Base-by-base conservation (phyloP, 208 protist species). In the Leishmania tarentolae region DNA sequence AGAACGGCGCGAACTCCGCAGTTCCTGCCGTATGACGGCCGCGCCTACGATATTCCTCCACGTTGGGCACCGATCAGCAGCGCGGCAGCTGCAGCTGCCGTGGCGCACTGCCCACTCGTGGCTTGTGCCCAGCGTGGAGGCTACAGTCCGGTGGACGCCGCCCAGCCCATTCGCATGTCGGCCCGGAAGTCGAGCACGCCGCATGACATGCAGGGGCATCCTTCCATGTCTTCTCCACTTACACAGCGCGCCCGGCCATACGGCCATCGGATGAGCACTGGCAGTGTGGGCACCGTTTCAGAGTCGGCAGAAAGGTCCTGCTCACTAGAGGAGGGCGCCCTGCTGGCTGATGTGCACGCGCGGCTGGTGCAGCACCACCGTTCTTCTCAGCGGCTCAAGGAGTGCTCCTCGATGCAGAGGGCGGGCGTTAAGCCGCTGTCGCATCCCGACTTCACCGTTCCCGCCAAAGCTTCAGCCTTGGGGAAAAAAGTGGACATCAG, bases 11-110 rank as follows among this genome's bases (percentile, higher is more conserved):
- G 72, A 11, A 47, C 75, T 53, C 68, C 75, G 50, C 90, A 77
- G 37, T 91, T 90, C 83, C 61, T 88, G n/a, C 37, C 88, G 31
- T 86, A 90, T 40, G 83, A 89, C 56, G 91, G 91, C 40, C 84
- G 81, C 40, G 88, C 88, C 17, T 94, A 94, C 69, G 87, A 87
- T 53, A 78, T 94, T 52, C 84, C 80, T 3, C 15, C 44, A 21
- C 47, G 40, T 72, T 11, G 37, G 24, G 46, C n/a, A 37, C 59
- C 17, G 0, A 53, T 73, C 24, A 86, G 77, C 56, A 75, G 75
- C 56, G 52, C 77, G 21, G 78, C 82, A 17, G 76, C 72, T 35
- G 50, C 61, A 15, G 42, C 44, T 6, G 31, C 74, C 37, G 31
- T 66, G 35, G 56, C 40, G 74, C 74, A 31, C 6, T 47, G 53